phyloP scores from a whole-genome alignment of 2,329 filamentous ascomycete species.

The Apiospora saccharicola region DNA sequence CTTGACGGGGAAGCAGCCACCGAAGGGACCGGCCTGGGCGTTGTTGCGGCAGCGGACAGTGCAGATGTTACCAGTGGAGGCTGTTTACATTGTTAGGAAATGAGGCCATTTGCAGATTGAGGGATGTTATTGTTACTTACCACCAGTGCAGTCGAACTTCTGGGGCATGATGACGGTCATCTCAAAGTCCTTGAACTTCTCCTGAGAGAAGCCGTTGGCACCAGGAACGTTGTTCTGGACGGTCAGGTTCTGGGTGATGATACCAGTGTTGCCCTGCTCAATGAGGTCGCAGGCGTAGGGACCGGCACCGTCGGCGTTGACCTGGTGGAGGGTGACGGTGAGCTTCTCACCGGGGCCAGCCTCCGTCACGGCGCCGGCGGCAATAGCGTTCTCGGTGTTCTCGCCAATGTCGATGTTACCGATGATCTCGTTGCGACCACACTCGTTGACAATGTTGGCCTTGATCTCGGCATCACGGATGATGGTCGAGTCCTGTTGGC shows the following conservation, averaged over 20 bases:
- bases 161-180: conserved; percentile 62
- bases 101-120: not conserved
- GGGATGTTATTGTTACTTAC: conserved; percentile 43
- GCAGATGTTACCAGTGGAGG: conserved; percentile 64
- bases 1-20: conserved; percentile 65
- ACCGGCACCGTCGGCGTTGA: conserved; percentile 61
- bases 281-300: conserved; percentile 64
- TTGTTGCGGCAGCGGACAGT: conserved; percentile 67
- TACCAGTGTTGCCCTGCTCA: conserved; percentile 51
- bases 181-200: conserved; percentile 62
- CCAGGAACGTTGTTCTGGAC: conserved; percentile 68
- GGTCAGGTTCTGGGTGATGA: conserved; percentile 55
- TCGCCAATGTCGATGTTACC: conserved; percentile 69
- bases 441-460: conserved; percentile 63
- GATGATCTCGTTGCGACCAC: conserved; percentile 66
- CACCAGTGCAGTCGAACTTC: conserved; percentile 57
- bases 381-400: conserved; percentile 60
- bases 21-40: conserved; percentile 63
- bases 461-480: conserved; percentile 65
- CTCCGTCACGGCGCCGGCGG: conserved; percentile 54
- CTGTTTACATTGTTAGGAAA: conserved; percentile 35
- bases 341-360: conserved; percentile 55
- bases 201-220: conserved; percentile 63
- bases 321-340: conserved; percentile 59
- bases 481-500: conserved; percentile 70